A percentile compares a stretch with the other conserved stretches of the same genome.
Conservation (phyloP, 1,284 basidiomycete genomes). For the Ceraceosorus bombacis region DNA sequence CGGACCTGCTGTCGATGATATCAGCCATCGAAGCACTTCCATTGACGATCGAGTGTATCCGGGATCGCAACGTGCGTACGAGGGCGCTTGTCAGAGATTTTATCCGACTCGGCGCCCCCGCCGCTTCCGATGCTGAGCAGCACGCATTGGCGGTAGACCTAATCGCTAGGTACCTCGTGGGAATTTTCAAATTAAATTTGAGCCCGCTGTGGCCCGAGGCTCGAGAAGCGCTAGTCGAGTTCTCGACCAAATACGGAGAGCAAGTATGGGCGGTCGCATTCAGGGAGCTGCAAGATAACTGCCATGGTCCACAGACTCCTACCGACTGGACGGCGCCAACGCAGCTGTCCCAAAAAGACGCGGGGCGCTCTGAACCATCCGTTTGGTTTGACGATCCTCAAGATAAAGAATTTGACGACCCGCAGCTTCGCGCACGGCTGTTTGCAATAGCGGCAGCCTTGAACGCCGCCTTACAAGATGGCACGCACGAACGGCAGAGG, state of each 20-base stretch:
- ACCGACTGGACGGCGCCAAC: background rate
- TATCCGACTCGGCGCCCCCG: slow-evolving; percentile 14
- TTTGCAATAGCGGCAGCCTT: slow-evolving; percentile 14
- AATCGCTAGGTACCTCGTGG: slow-evolving; percentile 32
- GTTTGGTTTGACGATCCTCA: background rate
- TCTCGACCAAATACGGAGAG: slow-evolving; percentile 19
- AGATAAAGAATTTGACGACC: slow-evolving; percentile 37
- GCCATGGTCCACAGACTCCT: no score
- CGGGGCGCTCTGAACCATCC: background rate
- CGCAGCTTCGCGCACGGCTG: slow-evolving; percentile 18
- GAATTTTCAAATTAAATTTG: slow-evolving; percentile 44
- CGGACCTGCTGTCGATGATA: slow-evolving; percentile 14
- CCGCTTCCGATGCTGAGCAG: slow-evolving; percentile 8
- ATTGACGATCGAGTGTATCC: slow-evolving; percentile 28
- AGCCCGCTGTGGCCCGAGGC: slow-evolving; percentile 42
- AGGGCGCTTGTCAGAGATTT: slow-evolving; percentile 37
- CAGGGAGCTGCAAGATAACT: slow-evolving; percentile 14
- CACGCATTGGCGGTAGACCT: slow-evolving; percentile 13
- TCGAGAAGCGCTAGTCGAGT: slow-evolving; percentile 32
- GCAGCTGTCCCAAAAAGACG: background rate
- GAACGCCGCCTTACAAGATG: slow-evolving; percentile 1
- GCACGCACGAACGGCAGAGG: background rate
- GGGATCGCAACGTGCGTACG: slow-evolving; percentile 42
- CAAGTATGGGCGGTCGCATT: slow-evolving; percentile 23
- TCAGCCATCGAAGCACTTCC: slow-evolving; percentile 20